Conservation (phyloP, 2,329 filamentous ascomycete species). For the Aspergillus phoenicis region DNA sequence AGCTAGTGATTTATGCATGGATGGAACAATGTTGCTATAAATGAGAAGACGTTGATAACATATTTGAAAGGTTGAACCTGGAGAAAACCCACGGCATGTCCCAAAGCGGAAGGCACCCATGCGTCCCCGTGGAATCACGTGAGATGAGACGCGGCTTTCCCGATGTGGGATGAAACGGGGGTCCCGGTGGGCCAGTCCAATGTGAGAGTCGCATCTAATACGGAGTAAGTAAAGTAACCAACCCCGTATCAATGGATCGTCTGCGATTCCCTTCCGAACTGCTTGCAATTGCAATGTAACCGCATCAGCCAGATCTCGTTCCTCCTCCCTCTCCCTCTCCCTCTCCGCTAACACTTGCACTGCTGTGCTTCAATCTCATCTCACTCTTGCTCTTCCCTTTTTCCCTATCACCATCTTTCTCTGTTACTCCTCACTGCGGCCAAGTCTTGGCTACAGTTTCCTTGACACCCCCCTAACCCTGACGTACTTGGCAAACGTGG, state of each 20-base stretch:
- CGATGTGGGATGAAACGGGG: background rate
- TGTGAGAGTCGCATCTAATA: background rate
- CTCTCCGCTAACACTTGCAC: background rate
- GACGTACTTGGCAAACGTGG: conserved; percentile 16
- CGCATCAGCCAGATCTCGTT: background rate
- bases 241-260: background rate
- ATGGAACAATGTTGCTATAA: background rate
- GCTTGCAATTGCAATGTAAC: background rate
- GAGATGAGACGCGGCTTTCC: background rate
- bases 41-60: background rate
- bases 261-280: background rate
- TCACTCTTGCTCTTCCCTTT: background rate
- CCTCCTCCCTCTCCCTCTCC: background rate
- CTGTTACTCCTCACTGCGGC: background rate
- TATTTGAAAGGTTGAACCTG: background rate
- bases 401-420: background rate
- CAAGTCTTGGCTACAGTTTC: background rate
- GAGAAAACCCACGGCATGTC: background rate
- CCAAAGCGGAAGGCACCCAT: background rate
- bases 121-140: background rate
- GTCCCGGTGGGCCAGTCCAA: background rate
- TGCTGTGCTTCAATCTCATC: background rate
- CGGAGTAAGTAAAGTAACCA: background rate
- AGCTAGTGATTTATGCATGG: background rate
- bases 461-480: background rate